Evolutionary conservation across 2,329 filamentous ascomycete species (phyloP).

Genomic region (Fusarium cyanostomum): DNA sequence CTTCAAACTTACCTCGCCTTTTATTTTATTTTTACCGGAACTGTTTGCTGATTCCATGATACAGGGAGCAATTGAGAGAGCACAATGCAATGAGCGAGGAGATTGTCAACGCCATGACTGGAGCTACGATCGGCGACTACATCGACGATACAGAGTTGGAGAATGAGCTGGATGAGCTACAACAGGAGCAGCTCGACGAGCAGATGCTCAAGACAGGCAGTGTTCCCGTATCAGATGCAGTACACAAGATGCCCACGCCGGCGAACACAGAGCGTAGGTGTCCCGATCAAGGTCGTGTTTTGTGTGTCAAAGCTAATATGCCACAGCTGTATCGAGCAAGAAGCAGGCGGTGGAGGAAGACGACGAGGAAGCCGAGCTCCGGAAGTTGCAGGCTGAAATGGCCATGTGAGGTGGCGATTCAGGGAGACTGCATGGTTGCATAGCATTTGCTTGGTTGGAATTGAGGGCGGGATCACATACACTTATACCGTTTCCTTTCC

Average conservation of each 20-base stretch:
- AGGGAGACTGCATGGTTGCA: constrained; percentile 33
- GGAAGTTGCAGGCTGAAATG: constrained; percentile 96
- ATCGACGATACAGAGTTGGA: constrained; percentile 90
- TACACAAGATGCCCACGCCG: constrained; percentile 79
- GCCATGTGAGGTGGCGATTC: constrained; percentile 72
- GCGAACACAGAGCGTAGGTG: constrained; percentile 79
- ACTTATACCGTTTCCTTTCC: constrained; percentile 9
- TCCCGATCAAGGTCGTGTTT: neutral
- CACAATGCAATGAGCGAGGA: constrained; percentile 94
- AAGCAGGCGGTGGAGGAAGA: constrained; percentile 74
- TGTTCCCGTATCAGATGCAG: constrained; percentile 81
- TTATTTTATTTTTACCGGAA: neutral
- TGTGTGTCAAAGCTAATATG: constrained; percentile 21
- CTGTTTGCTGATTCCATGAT: constrained; percentile 44
- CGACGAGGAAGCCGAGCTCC: constrained; percentile 94
- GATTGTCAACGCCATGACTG: constrained; percentile 86
- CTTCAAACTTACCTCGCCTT: neutral
- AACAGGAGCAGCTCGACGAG: constrained; percentile 93
- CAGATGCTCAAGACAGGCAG: constrained; percentile 91
- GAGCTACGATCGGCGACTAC: constrained; percentile 70
- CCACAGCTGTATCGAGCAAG: constrained; percentile 47
- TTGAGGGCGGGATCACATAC: constrained; percentile 15
- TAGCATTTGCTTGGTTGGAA: constrained; percentile 39
- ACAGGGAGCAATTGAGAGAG: constrained; percentile 88
- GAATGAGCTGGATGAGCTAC: constrained; percentile 83